phyloP scores from a whole-genome alignment of 352 stramenopile species.

The Globisporangium uncinulatum region DNA sequence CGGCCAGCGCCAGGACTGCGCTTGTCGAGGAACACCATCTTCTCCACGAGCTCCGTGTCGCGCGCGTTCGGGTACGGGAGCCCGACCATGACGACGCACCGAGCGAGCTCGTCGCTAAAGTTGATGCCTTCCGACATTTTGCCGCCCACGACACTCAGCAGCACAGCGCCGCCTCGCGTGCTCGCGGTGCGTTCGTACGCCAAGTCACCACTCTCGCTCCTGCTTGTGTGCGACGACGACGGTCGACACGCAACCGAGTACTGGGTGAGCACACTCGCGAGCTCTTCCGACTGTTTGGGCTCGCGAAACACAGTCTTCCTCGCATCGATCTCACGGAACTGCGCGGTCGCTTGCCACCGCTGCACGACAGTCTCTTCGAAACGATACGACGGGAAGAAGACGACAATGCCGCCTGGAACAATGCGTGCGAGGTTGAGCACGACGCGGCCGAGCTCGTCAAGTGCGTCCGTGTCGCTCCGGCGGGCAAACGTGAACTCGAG shows the following conservation, averaged over 20 bases:
- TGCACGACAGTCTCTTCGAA: slow-evolving; percentile 91
- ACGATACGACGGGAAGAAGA: slow-evolving; percentile 97
- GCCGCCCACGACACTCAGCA: slow-evolving; percentile 97
- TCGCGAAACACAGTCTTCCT: slow-evolving; percentile 94
- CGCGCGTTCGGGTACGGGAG: slow-evolving; percentile 97
- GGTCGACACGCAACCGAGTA: slow-evolving; percentile 74
- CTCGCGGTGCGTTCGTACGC: neutral
- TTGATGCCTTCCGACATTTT: slow-evolving; percentile 99
- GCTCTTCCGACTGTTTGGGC: slow-evolving; percentile 90
- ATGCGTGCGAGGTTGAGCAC: slow-evolving; percentile 89
- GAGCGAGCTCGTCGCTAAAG: slow-evolving; percentile 97
- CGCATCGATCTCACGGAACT: slow-evolving; percentile 77
- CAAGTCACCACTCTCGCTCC: neutral
- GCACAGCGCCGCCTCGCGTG: slow-evolving; percentile 45
- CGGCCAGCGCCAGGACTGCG: slow-evolving; percentile 54
- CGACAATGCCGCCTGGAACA: slow-evolving; percentile 93
- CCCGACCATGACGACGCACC: slow-evolving; percentile 97
- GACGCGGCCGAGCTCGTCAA: slow-evolving; percentile 93
- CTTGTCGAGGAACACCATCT: slow-evolving; percentile 93
- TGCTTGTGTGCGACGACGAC: neutral
- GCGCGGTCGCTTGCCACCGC: slow-evolving; percentile 80
- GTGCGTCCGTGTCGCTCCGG: slow-evolving; percentile 57
- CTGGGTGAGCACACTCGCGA: slow-evolving; percentile 81
- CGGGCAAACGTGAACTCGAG: slow-evolving; percentile 94
- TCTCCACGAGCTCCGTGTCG: slow-evolving; percentile 96